A percentile compares a stretch with the other conserved stretches of the same genome.
Conservation (phyloP, 805 yeast genomes). For the Jamesozyma jinghongensis region DNA sequence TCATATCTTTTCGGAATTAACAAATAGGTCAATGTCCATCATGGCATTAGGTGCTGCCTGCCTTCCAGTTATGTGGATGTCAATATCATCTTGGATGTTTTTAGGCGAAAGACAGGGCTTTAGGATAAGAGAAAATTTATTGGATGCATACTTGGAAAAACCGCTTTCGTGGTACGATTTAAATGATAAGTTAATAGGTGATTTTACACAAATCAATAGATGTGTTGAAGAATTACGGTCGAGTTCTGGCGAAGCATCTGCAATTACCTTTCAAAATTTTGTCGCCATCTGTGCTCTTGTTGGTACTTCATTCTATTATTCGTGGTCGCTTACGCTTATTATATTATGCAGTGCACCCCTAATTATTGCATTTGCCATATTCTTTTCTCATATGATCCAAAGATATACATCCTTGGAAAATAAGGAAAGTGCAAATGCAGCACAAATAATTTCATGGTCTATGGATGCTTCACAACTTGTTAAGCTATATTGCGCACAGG, state of each 20-base stretch:
- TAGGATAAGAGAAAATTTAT: constrained; percentile 43
- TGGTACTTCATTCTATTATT: constrained; percentile 59
- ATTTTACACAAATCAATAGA: constrained; percentile 54
- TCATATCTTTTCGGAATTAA: constrained; percentile 34
- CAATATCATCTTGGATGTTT: constrained; percentile 52
- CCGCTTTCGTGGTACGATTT: constrained; percentile 57
- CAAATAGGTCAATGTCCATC: constrained; percentile 34
- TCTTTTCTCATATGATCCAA: constrained; percentile 45
- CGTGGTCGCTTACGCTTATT: constrained; percentile 80
- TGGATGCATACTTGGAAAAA: constrained; percentile 35
- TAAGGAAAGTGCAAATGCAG: constrained; percentile 40
- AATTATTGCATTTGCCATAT: constrained; percentile 39
- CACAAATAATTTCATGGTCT: constrained; percentile 63
- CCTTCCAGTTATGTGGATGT: constrained; percentile 41
- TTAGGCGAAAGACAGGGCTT: constrained; percentile 65
- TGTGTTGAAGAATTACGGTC: constrained; percentile 65
- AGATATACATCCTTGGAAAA: constrained; percentile 50
- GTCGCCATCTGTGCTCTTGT: constrained; percentile 48
- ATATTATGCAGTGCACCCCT: constrained; percentile 70
- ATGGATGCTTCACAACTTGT: constrained; percentile 52
- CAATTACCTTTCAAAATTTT: constrained; percentile 43
- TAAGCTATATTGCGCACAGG: constrained; percentile 50
- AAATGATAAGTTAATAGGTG: constrained; percentile 49
- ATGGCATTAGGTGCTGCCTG: constrained; percentile 40
- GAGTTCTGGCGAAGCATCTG: constrained; percentile 60